phyloP scores from a whole-genome alignment of 768 basidiomycete species.

The Suillus paluster region DNA sequence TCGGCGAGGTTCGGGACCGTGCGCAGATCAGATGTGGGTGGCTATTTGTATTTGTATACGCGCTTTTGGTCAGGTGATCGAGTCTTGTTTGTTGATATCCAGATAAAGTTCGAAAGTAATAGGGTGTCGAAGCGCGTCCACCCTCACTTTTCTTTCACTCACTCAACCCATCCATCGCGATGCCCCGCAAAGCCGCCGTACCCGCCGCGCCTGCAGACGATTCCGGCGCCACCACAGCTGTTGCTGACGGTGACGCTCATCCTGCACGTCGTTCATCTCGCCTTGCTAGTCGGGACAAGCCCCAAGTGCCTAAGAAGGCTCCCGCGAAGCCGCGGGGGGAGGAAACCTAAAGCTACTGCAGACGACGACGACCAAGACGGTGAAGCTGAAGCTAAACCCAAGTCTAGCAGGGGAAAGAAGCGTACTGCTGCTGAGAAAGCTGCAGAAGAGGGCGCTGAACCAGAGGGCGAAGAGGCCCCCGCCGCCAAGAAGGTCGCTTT shows the following conservation, averaged over 20 bases:
- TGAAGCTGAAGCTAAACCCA: conserved; percentile 48
- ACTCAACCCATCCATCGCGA: conserved; percentile 28
- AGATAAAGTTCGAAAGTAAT: conserved; percentile 38
- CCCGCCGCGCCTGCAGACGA: conserved; percentile 42
- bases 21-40: conserved; percentile 11
- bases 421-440: conserved; percentile 48
- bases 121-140: conserved; percentile 36
- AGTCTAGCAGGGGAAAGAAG: conserved; percentile 59
- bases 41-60: conserved; percentile 36
- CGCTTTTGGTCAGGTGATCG: conserved; percentile 36
- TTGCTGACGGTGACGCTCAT: conserved; percentile 33
- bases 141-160: conserved; percentile 16
- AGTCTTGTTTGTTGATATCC: conserved; percentile 40
- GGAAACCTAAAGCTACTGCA: conserved; percentile 43
- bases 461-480: conserved; percentile 49
- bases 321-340: conserved; percentile 64
- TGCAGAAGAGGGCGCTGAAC: conserved; percentile 39
- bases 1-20: conserved; percentile 17
- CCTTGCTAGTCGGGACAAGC: conserved; percentile 74
- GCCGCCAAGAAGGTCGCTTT: conserved; percentile 66
- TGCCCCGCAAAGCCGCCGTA: conserved; percentile 75
- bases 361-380: conserved; percentile 44
- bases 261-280: conserved; percentile 75
- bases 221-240: background rate
- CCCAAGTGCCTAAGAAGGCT: conserved; percentile 58